These are phyloP conservation scores for Trichophyton mentagrophytes DNA, from an alignment of 2,329 filamentous ascomycete species.

Conservation along the genomic window DNA sequence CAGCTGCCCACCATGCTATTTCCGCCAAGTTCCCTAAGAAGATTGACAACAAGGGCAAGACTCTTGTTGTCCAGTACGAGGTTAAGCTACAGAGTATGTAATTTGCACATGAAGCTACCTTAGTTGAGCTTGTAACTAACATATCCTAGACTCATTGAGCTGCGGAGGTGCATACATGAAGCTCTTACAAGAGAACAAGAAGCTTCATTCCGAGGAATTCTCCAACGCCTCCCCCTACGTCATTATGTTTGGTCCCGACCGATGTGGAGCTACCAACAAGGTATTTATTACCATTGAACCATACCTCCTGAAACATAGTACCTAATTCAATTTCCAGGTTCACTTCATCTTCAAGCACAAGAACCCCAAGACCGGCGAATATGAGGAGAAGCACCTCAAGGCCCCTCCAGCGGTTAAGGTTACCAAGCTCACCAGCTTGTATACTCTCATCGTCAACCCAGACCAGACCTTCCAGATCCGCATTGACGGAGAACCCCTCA, in stretches of 20 bases:
- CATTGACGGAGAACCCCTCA: conserved; percentile 78
- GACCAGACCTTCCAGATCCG: conserved; percentile 92
- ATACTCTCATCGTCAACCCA: conserved; percentile 90
- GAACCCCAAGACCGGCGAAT: conserved; percentile 99
- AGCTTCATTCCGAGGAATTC: conserved; percentile 94
- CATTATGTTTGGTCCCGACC: conserved; percentile 99
- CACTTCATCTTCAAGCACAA: conserved; percentile 99
- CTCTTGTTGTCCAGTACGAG: conserved; percentile 95
- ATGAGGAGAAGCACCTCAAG: conserved; percentile 97
- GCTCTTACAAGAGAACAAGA: conserved; percentile 94
- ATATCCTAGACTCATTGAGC: conserved; percentile 66
- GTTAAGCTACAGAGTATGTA: conserved; percentile 93
- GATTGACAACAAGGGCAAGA: conserved; percentile 95
- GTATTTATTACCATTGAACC: conserved; percentile 36
- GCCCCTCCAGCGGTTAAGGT: conserved; percentile 74
- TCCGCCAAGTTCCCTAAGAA: conserved; percentile 96
- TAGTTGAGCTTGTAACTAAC: conserved; percentile 16
- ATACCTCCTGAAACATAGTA: neutral
- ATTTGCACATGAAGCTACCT: neutral
- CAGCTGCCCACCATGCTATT: conserved; percentile 96
- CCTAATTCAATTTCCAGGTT: conserved; percentile 34
- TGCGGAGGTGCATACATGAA: conserved; percentile 99
- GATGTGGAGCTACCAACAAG: conserved; percentile 99
- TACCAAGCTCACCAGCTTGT: conserved; percentile 83
- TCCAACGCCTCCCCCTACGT: conserved; percentile 94